These are phyloP conservation scores for Helianthus tuberosus DNA, from an alignment of 129 eudicot genomes.

Conservation along the genomic window DNA sequence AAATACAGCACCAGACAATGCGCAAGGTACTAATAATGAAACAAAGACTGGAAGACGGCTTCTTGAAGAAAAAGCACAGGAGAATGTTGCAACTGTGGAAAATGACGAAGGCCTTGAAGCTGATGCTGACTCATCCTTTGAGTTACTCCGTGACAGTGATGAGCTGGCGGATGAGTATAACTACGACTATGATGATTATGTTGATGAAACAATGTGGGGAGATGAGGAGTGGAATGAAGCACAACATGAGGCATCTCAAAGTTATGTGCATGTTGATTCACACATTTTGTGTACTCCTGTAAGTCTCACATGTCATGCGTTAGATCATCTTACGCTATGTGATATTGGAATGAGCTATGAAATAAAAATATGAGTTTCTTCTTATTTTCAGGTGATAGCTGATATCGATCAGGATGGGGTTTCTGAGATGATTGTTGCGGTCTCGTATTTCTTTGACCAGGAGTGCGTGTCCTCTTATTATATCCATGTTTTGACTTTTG, in stretches of 20 bases:
- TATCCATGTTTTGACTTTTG: not conserved
- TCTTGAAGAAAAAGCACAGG: constrained; percentile 42
- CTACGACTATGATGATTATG: constrained; percentile 97
- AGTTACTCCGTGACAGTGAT: constrained; percentile 81
- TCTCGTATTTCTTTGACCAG: constrained; percentile 96
- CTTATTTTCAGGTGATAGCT: constrained; percentile 77
- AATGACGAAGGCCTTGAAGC: constrained; percentile 84
- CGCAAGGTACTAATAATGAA: constrained; percentile 41
- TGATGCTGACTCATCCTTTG: constrained; percentile 96
- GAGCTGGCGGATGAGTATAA: constrained; percentile 97
- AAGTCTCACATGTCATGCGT: constrained; percentile 39
- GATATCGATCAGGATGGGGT: constrained; percentile 96
- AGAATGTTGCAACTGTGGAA: constrained; percentile 74
- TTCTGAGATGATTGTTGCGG: constrained; percentile 96
- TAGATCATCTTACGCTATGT: constrained; percentile 6
- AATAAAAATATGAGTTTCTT: not conserved
- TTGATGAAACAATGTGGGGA: constrained; percentile 94
- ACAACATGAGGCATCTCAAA: constrained; percentile 71
- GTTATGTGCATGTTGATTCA: constrained; percentile 88
- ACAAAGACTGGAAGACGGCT: constrained; percentile 62
- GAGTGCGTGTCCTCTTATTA: constrained; percentile 68
- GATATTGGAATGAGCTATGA: constrained; percentile 9
- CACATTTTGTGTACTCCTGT: constrained; percentile 97
- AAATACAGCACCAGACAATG: constrained; percentile 49
- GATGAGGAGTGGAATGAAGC: constrained; percentile 96